phyloP scores from a whole-genome alignment of 2,329 filamentous ascomycete genomes.

The Penicillium sp. region DNA sequence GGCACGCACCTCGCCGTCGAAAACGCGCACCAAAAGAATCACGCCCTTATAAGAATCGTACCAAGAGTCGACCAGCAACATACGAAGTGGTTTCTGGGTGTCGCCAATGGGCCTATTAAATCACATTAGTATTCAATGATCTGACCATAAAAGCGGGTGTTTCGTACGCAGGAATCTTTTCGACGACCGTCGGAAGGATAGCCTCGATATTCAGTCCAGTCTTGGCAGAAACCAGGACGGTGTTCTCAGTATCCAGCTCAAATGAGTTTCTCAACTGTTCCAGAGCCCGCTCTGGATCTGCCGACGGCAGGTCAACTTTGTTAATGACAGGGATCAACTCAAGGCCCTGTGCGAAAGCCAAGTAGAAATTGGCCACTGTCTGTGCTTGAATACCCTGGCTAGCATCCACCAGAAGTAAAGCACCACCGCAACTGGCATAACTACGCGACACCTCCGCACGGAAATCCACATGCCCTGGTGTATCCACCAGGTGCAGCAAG shows the following conservation, averaged over 20 bases:
- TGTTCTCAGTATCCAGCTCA: slow-evolving; percentile 77
- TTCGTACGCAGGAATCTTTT: slow-evolving; percentile 71
- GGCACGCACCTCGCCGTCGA: slow-evolving; percentile 79
- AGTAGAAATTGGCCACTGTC: slow-evolving; percentile 97
- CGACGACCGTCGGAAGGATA: slow-evolving; percentile 82
- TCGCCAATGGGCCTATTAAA: slow-evolving; percentile 66
- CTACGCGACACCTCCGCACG: slow-evolving; percentile 92
- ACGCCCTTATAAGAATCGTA: slow-evolving; percentile 96
- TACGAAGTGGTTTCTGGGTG: slow-evolving; percentile 68
- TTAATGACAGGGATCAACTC: slow-evolving; percentile 89
- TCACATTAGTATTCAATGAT: slow-evolving; percentile 17
- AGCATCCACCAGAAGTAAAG: slow-evolving; percentile 88
- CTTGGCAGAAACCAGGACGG: slow-evolving; percentile 83
- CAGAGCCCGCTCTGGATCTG: slow-evolving; percentile 81
- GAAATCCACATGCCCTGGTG: slow-evolving; percentile 96
- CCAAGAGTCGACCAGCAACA: slow-evolving; percentile 96
- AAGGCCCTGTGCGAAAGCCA: slow-evolving; percentile 89
- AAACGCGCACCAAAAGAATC: slow-evolving; percentile 84
- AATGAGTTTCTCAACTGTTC: slow-evolving; percentile 85
- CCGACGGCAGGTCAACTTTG: slow-evolving; percentile 90
- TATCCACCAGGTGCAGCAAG: slow-evolving; percentile 91
- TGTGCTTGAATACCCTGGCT: slow-evolving; percentile 96
- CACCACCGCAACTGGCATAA: slow-evolving; percentile 94
- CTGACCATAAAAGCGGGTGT: neutral
- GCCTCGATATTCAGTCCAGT: slow-evolving; percentile 83